Base-by-base conservation (phyloP, 139 green algal genomes). In the Chlorella sorokiniana region DNA sequence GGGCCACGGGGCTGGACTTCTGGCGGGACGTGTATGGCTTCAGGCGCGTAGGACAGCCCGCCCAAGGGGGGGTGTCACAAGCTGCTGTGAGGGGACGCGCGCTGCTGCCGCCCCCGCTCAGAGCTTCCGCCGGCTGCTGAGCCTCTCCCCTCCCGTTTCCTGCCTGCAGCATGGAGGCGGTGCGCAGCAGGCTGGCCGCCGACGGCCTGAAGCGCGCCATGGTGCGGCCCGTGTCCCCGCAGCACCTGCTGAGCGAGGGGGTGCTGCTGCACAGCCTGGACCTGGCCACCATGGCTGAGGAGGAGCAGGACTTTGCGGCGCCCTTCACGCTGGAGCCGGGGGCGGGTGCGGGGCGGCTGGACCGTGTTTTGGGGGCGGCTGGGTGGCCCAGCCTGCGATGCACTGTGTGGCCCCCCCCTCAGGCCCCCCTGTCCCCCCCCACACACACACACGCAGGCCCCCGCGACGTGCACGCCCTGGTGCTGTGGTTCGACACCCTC, bases 11-110 rank as follows among this genome's bases (percentile, higher is more conserved):
- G 33, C 68, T 94, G 35, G 44, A 38, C n/a, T 98, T 97, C 78
- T 98, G 95, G 95, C 33, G 88, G 14, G 87, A 97, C 52, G 95
- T 99, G 54, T 98, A 99, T 84, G 96, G 94, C 67, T 97, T 99
- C 40, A 79, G 73, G 73, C 69, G 73, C 4, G 71, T 16, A n/a
- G n/a, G n/a, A n/a, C n/a, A n/a, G n/a, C n/a, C n/a, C n/a, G n/a
- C n/a, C n/a, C n/a, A n/a, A n/a, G n/a, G n/a, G n/a, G n/a, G n/a
- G n/a, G n/a, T n/a, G n/a, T n/a, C n/a, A n/a, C n/a, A n/a, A n/a
- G n/a, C n/a, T n/a, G n/a, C n/a, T n/a, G n/a, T n/a, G n/a, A n/a
- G n/a, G n/a, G n/a, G n/a, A n/a, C n/a, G n/a, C n/a, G n/a, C n/a
- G n/a, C n/a, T n/a, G n/a, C n/a, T n/a, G n/a, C n/a, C n/a, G n/a